These are phyloP conservation scores for Arthrobotrys iridis DNA, from an alignment of 2,329 filamentous ascomycete genomes.

Conservation along the genomic window DNA sequence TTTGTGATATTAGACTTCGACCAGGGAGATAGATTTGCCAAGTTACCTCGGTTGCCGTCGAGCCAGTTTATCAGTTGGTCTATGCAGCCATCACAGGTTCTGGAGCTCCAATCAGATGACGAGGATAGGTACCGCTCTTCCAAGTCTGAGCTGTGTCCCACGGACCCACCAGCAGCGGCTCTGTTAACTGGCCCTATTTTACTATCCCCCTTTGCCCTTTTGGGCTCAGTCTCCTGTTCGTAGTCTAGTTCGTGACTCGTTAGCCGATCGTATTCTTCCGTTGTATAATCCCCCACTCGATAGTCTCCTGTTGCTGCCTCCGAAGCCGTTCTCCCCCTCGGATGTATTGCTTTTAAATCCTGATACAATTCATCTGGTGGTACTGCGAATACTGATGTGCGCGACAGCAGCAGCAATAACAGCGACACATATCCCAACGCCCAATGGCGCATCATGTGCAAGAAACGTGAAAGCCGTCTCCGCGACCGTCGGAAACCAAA, in stretches of 20 bases:
- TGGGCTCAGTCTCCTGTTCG: background rate
- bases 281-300: constrained; percentile 17
- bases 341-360: background rate
- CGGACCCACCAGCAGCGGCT: background rate
- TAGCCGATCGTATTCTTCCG: constrained; percentile 33
- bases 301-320: constrained; percentile 19
- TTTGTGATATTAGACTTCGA: constrained; percentile 45
- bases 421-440: background rate
- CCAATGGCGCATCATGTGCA: constrained; percentile 25
- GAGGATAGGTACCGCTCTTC: constrained; percentile 7
- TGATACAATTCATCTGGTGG: background rate
- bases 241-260: constrained; percentile 30
- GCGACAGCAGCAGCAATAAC: constrained; percentile 20
- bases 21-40: constrained; percentile 11
- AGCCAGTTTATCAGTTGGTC: constrained; percentile 28
- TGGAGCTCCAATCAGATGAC: constrained; percentile 14
- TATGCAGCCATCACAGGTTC: constrained; percentile 10
- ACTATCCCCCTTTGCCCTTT: background rate
- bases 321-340: constrained; percentile 6
- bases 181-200: constrained; percentile 29
- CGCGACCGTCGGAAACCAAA: background rate
- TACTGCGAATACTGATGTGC: background rate
- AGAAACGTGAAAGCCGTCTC: constrained; percentile 13
- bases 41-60: constrained; percentile 1
- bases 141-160: background rate